A percentile compares a stretch with the other conserved stretches of the same genome.
Evolutionary conservation across 2,329 filamentous ascomycete species (phyloP).

Genomic region (Neopestalotiopsis clavispora): DNA sequence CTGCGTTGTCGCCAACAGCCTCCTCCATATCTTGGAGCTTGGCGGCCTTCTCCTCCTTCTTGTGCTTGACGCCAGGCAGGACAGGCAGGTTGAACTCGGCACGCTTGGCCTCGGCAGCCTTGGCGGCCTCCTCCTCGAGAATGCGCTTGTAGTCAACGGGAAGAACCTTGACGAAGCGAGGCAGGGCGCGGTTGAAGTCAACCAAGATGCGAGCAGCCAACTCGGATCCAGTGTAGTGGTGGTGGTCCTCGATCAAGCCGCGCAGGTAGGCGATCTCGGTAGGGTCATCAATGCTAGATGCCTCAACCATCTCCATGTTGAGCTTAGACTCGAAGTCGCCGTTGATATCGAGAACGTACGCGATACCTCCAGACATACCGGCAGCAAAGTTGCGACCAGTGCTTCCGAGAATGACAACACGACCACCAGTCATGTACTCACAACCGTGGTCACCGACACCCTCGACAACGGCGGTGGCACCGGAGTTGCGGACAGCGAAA

Average conservation of each 20-base stretch:
- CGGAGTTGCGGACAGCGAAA: slow-evolving; percentile 95
- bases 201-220: slow-evolving; percentile 88
- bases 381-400: slow-evolving; percentile 97
- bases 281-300: slow-evolving; percentile 81
- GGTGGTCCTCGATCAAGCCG: slow-evolving; percentile 92
- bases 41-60: slow-evolving; percentile 71
- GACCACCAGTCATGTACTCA: slow-evolving; percentile 98
- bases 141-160: slow-evolving; percentile 97
- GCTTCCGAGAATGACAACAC: slow-evolving; percentile 82
- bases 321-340: slow-evolving; percentile 91
- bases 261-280: slow-evolving; percentile 89
- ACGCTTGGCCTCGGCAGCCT: slow-evolving; percentile 84
- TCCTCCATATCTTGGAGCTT: slow-evolving; percentile 87
- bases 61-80: slow-evolving; percentile 70
- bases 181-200: slow-evolving; percentile 92
- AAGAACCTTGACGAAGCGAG: slow-evolving; percentile 90
- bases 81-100: slow-evolving; percentile 81
- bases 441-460: slow-evolving; percentile 95
- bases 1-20: slow-evolving; percentile 80
- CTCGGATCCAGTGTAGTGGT: slow-evolving; percentile 97
- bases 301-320: slow-evolving; percentile 97
- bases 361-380: slow-evolving; percentile 98
- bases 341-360: slow-evolving; percentile 89
- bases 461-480: slow-evolving; percentile 94
- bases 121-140: slow-evolving; percentile 81